These are phyloP conservation scores for Ustilago sp. DNA, from an alignment of 1,284 basidiomycete species.

Conservation along the genomic window DNA sequence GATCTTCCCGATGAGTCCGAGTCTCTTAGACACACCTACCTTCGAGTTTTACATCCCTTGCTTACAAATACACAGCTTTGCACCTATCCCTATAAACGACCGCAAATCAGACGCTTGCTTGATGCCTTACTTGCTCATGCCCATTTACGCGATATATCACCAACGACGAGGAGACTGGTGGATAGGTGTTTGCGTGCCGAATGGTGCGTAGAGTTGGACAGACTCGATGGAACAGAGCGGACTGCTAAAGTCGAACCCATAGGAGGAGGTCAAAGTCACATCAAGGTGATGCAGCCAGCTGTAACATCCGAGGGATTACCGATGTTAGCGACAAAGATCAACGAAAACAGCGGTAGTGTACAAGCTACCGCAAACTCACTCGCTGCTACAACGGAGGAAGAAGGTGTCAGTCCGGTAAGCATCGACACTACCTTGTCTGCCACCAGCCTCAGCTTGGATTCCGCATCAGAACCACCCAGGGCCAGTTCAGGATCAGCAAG, in stretches of 20 bases:
- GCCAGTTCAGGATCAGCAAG: conserved; percentile 6
- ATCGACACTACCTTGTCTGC: conserved; percentile 18
- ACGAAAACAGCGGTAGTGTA: conserved; percentile 23
- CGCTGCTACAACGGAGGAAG: conserved; percentile 29
- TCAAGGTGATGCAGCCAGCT: conserved; percentile 41
- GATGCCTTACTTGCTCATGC: conserved; percentile 81
- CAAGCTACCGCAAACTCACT: conserved; percentile 28
- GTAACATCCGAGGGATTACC: conserved; percentile 46
- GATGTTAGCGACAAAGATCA: conserved; percentile 37
- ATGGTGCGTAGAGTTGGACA: conserved; percentile 77
- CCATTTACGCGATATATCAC: conserved; percentile 76
- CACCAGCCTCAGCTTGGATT: conserved; percentile 8
- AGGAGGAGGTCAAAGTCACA: conserved; percentile 45
- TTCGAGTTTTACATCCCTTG: conserved; percentile 93
- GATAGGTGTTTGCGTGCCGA: conserved; percentile 87
- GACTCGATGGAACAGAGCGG: conserved; percentile 40
- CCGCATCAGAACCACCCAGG: neutral
- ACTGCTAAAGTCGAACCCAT: conserved; percentile 47
- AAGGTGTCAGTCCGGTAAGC: conserved; percentile 11
- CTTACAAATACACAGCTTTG: conserved; percentile 93
- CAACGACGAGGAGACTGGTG: conserved; percentile 91
- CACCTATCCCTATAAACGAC: conserved; percentile 85
- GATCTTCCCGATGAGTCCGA: conserved; percentile 93
- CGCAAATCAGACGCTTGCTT: conserved; percentile 86
- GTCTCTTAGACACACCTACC: conserved; percentile 95